phyloP scores from a whole-genome alignment of 352 stramenopile genomes.

The Hyaloperonospora brassicae region DNA sequence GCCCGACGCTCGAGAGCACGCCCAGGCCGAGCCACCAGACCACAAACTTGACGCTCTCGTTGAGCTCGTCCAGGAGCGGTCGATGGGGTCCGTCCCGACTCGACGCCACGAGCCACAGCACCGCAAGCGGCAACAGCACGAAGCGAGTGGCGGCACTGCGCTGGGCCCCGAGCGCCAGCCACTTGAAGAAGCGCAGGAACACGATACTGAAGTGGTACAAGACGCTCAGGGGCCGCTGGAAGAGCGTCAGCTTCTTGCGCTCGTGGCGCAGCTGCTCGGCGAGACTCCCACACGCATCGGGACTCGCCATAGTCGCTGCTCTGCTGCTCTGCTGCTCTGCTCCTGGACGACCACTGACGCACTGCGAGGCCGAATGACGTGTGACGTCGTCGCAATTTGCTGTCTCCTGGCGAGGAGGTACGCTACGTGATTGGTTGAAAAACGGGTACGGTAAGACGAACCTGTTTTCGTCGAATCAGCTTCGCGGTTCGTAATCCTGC shows the following conservation, averaged over 20 bases:
- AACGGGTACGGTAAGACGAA: too few relatives aligned
- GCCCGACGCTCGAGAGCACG: slow-evolving; percentile 90
- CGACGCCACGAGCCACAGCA: slow-evolving; percentile 64
- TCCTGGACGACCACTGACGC: too few relatives aligned
- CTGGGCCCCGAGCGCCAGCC: slow-evolving; percentile 52
- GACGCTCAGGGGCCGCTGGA: slow-evolving; percentile 62
- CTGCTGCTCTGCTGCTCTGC: too few relatives aligned
- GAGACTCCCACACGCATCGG: slow-evolving; percentile 13
- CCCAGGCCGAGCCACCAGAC: slow-evolving; percentile 91
- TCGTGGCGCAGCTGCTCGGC: slow-evolving; percentile 59
- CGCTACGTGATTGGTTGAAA: too few relatives aligned
- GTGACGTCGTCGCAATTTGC: too few relatives aligned
- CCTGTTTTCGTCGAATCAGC: too few relatives aligned
- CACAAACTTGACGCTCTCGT: slow-evolving; percentile 79
- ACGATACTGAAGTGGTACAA: slow-evolving; percentile 82
- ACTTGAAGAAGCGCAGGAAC: slow-evolving; percentile 62
- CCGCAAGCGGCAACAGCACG: slow-evolving; percentile 58
- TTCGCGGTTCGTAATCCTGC: too few relatives aligned
- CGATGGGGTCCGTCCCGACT: slow-evolving; percentile 64
- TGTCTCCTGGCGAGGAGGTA: too few relatives aligned
- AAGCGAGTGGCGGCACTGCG: slow-evolving; percentile 74
- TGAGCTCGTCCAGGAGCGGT: slow-evolving; percentile 73
- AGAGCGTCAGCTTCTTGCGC: slow-evolving; percentile 79
- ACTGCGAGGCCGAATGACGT: too few relatives aligned
- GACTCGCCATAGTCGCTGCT: slow-evolving; percentile 18